phyloP scores from a whole-genome alignment of 371 early-diverging fungal species.

The Funneliformis caledonium region DNA sequence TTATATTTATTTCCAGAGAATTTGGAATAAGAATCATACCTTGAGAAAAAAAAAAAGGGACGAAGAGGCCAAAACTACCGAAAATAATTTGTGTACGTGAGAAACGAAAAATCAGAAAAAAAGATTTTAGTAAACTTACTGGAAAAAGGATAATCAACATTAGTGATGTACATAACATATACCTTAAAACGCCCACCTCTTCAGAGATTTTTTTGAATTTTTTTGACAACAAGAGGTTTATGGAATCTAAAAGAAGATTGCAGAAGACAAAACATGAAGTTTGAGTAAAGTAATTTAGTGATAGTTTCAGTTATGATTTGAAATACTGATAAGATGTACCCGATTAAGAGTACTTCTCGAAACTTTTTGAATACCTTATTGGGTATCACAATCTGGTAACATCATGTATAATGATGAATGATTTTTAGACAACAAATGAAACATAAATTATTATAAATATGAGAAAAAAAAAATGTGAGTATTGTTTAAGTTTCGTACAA shows the following conservation, averaged over 20 bases:
- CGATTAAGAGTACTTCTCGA: background rate
- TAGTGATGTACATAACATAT: background rate
- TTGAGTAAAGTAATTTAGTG: no score
- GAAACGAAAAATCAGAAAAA: background rate
- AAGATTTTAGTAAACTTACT: background rate
- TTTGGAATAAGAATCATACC: background rate
- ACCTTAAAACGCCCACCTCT: background rate
- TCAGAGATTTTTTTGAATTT: no score
- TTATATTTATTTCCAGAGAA: no score
- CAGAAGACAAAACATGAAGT: no score
- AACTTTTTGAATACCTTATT: background rate
- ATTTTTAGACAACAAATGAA: background rate
- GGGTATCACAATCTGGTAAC: background rate
- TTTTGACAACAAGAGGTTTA: no score
- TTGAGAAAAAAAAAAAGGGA: background rate
- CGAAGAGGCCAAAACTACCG: background rate
- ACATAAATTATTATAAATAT: background rate
- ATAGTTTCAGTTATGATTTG: no score
- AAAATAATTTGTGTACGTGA: background rate
- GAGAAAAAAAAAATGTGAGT: background rate
- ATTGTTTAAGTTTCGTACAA: background rate
- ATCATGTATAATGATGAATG: background rate
- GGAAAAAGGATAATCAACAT: background rate
- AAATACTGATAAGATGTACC: background rate
- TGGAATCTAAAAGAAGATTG: no score